Conservation (phyloP, 768 basidiomycete genomes). For the Epithele typhae region DNA sequence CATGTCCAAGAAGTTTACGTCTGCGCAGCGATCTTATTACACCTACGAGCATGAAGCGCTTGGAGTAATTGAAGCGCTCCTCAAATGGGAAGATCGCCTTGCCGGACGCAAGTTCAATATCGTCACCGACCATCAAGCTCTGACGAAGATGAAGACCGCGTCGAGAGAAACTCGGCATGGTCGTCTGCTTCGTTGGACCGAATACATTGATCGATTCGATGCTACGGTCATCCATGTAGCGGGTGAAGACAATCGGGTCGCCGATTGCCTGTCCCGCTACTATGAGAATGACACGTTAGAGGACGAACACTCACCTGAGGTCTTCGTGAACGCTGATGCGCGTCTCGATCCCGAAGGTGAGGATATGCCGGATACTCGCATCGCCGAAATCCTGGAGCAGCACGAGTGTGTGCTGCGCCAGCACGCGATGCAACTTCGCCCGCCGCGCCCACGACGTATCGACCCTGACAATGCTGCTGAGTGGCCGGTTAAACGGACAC, state of each 20-base stretch:
- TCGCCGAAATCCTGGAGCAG: too few relatives aligned
- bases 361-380: too few relatives aligned
- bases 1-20: slow-evolving; percentile 26
- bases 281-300: slow-evolving; percentile 24
- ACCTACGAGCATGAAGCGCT: slow-evolving; percentile 19
- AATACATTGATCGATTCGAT: slow-evolving; percentile 28
- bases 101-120: slow-evolving; percentile 19
- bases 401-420: too few relatives aligned
- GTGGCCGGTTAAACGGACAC: too few relatives aligned
- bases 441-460: too few relatives aligned
- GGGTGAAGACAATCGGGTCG: slow-evolving; percentile 25
- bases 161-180: slow-evolving; percentile 8
- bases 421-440: too few relatives aligned
- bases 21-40: slow-evolving; percentile 20
- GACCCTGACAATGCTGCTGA: too few relatives aligned
- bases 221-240: slow-evolving; percentile 23
- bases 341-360: slow-evolving; percentile 6
- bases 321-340: slow-evolving; percentile 1
- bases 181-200: slow-evolving; percentile 27
- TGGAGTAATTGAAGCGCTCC: slow-evolving; percentile 14
- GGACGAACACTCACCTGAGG: not conserved
- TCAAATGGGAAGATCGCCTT: slow-evolving; percentile 30
- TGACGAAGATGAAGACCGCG: slow-evolving; percentile 27
- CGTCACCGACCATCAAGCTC: slow-evolving; percentile 26
- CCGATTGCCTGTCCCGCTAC: slow-evolving; percentile 27